A percentile compares a stretch with the other conserved stretches of the same genome.
Evolutionary conservation across 306 rosid species (phyloP).

Genomic region (Fagus sylvatica): DNA sequence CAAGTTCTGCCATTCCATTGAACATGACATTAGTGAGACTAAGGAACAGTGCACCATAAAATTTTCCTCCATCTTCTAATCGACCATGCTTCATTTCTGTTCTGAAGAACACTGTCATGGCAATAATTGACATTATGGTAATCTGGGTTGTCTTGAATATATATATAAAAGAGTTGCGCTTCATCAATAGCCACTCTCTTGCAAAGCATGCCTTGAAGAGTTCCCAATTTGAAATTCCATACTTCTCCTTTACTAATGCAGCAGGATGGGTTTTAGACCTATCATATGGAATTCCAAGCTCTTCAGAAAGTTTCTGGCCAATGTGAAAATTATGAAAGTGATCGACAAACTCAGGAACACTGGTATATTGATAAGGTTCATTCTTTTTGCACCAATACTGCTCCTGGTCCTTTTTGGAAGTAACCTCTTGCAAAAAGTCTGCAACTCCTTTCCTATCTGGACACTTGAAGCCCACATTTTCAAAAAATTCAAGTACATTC

Average conservation of each 20-base stretch:
- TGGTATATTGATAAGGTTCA: conserved; percentile 52
- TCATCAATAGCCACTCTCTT: conserved; percentile 72
- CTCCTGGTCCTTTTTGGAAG: conserved; percentile 79
- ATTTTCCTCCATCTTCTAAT: conserved; percentile 60
- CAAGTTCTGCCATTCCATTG: conserved; percentile 79
- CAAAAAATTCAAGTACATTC: conserved; percentile 50
- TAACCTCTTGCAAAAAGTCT: conserved; percentile 75
- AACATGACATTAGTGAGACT: conserved; percentile 70
- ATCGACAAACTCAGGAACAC: conserved; percentile 46
- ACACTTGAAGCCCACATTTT: conserved; percentile 65
- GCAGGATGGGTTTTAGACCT: conserved; percentile 48
- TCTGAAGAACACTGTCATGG: conserved; percentile 66
- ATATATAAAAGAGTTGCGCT: conserved; percentile 60
- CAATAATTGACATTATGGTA: conserved; percentile 53
- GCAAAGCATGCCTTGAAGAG: conserved; percentile 72
- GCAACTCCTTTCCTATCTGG: conserved; percentile 78
- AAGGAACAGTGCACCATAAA: conserved; percentile 64
- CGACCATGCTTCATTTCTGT: conserved; percentile 63
- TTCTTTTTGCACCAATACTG: conserved; percentile 63
- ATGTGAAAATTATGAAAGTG: conserved; percentile 36
- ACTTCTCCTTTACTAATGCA: conserved; percentile 59
- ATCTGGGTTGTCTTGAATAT: conserved; percentile 74
- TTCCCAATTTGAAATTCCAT: conserved; percentile 63
- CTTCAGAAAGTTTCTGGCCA: conserved; percentile 42
- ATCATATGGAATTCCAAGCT: conserved; percentile 53